Base-by-base conservation (phyloP, 2,329 filamentous ascomycete species). In the Fusarium liriodendri region DNA sequence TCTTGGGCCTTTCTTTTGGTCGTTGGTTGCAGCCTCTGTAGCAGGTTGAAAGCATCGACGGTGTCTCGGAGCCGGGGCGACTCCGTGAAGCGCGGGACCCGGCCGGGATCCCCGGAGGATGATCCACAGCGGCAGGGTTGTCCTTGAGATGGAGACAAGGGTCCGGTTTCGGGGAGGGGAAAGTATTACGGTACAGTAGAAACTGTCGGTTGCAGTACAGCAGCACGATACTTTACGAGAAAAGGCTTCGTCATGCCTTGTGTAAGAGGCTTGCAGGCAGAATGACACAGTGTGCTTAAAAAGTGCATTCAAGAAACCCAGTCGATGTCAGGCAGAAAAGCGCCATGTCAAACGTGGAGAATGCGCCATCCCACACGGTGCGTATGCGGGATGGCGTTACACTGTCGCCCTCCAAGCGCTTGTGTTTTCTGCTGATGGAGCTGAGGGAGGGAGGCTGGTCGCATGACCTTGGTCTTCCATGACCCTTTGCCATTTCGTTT, bases 11-110 rank as follows among this genome's bases (percentile, higher is more conserved):
- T 52, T 3, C 22, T 52, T 52, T 13, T 40, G 37, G 38, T 40
- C 45, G 57, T 58, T 60, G 58, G 62, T 27, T 33, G 37, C 52
- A 37, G 22, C 16, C 58, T 10, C 29, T 60, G 70, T 58, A 20
- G 32, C 40, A 71, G 27, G 47, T 62, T 8, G 18, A 10, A 18
- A 14, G 8, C 50, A 29, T 32, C 25, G 29, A 37, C 72, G 72
- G 72, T 59, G 32, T 62, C 72, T 74, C 72, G 72, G 72, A 70
- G 62, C 72, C 55, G 65, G 59, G 7, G 13, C 47, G 38, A 66
- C 50, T 33, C 72, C 59, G 68, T 72, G 59, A 74, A 72, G 35
- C 42, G 40, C 47, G n/a, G 47, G 50, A 27, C 20, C 60, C 69
- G 65, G 72, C 70, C 71, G 59, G 65, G 66, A 75, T 72, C 59